Evolutionary conservation across 306 rosid species (phyloP), one percentile per base, ranked within the genome.

Genomic region (Acacia confusa): DNA sequence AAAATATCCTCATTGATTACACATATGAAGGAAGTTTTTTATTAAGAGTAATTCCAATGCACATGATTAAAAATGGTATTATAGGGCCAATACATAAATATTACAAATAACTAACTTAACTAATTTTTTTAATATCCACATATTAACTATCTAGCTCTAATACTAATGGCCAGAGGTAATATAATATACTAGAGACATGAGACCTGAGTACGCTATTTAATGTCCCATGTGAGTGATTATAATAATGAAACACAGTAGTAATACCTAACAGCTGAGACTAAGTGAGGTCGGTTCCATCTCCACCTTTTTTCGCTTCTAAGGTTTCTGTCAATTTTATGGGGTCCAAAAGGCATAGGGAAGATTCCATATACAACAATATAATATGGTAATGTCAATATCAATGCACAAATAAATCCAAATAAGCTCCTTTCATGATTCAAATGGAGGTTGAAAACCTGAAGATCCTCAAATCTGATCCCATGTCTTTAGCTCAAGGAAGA

Each of bases 381-480:
- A 41, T 77, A 60, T 60, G 38, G 36, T 4, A 71, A 68, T 32
- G 75, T 77, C 78, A n/a, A 24, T 57, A 38, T 50, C 78, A 74
- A 61, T 65, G 50, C 12, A 22, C 16, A 61, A 60, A 32, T 61
- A 27, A 70, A 44, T 43, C 65, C 82, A 50, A 34, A 57, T 81
- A 27, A 72, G 61, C 70, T 17, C 76, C 72, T 77, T 75, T 57
- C 40, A 41, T 70, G 63, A 79, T 72, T 88, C 83, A 78, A 84
- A 72, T 83, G 79, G 60, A 71, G 58, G 81, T 72, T 50, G 73
- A 73, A 78, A 64, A 38, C 15, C 24, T 43, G 25, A 43, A 25
- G 52, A 75, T 85, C 72, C 61, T 55, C 74, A 83, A 68, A 65
- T 85, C 78, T 79, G n/a, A 24, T 50, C 61, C 41, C 17, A 24